Percentiles rank a stretch among this genome's conserved stretches.
Evolutionary conservation across 805 yeast genomes (phyloP).

Genomic region (Teunomyces barrocoloradensis): DNA sequence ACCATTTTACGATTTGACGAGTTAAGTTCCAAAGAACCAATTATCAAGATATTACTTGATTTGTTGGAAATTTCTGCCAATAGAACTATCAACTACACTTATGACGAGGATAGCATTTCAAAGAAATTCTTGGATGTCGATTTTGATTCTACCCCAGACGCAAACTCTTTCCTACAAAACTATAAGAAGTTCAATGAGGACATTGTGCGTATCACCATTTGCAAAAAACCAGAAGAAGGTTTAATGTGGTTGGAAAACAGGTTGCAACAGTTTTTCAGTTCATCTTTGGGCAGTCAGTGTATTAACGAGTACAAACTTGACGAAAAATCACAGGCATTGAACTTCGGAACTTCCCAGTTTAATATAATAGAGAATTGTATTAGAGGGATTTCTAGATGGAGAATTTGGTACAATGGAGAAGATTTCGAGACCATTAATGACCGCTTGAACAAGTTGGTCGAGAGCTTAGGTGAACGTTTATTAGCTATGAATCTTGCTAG

Average conservation of each 20-base stretch:
- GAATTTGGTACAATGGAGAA: slow-evolving; percentile 75
- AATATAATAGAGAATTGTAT: slow-evolving; percentile 85
- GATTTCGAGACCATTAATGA: slow-evolving; percentile 52
- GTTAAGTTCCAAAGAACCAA: slow-evolving; percentile 54
- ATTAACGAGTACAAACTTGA: slow-evolving; percentile 53
- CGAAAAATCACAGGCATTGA: slow-evolving; percentile 62
- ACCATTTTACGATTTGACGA: slow-evolving; percentile 81
- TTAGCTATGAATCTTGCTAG: slow-evolving; percentile 73
- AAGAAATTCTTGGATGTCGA: slow-evolving; percentile 74
- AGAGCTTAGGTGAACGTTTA: slow-evolving; percentile 69
- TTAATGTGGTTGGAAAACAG: slow-evolving; percentile 77
- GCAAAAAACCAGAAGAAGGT: slow-evolving; percentile 81
- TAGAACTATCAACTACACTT: slow-evolving; percentile 70
- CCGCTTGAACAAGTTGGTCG: slow-evolving; percentile 54
- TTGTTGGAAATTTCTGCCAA: slow-evolving; percentile 75
- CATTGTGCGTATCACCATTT: slow-evolving; percentile 81
- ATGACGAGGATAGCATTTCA: slow-evolving; percentile 62
- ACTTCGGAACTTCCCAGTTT: slow-evolving; percentile 77
- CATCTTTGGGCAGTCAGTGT: slow-evolving; percentile 65
- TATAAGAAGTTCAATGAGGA: slow-evolving; percentile 87
- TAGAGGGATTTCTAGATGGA: slow-evolving; percentile 93
- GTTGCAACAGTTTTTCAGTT: slow-evolving; percentile 68
- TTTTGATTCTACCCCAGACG: slow-evolving; percentile 83
- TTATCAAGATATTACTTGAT: slow-evolving; percentile 58
- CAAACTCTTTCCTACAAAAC: slow-evolving; percentile 69